Evolutionary conservation across 2,329 filamentous ascomycete genomes (phyloP).

Genomic region (Aspergillus terreus): DNA sequence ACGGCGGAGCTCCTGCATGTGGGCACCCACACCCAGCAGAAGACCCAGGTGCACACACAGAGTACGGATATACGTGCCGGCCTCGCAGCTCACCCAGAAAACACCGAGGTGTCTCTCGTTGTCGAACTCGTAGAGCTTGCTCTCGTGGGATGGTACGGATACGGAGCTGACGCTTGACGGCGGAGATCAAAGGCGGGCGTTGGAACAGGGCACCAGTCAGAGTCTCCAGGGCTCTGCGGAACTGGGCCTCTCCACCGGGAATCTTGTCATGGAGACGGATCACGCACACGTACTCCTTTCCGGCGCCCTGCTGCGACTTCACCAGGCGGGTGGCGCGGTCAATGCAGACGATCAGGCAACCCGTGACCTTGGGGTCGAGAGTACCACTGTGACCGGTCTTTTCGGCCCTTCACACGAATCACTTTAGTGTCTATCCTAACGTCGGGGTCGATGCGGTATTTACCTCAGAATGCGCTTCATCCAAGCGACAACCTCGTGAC

Average conservation of each 20-base stretch:
- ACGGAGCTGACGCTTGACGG: slow-evolving; percentile 97
- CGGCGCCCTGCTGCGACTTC: slow-evolving; percentile 97
- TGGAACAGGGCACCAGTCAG: slow-evolving; percentile 96
- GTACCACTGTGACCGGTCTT: slow-evolving; percentile 99
- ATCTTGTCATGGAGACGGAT: slow-evolving; percentile 94
- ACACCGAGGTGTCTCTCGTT: slow-evolving; percentile 96
- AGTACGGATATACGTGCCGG: slow-evolving; percentile 97
- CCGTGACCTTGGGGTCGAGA: slow-evolving; percentile 96
- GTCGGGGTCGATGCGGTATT: slow-evolving; percentile 12
- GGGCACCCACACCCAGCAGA: slow-evolving; percentile 76
- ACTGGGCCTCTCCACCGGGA: slow-evolving; percentile 86
- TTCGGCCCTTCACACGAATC: slow-evolving; percentile 60
- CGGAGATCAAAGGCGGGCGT: slow-evolving; percentile 92
- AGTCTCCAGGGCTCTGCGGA: slow-evolving; percentile 89
- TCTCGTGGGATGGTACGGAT: slow-evolving; percentile 97
- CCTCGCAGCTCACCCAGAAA: slow-evolving; percentile 99
- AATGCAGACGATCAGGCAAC: slow-evolving; percentile 90
- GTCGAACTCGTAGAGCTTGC: slow-evolving; percentile 94
- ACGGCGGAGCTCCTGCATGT: slow-evolving; percentile 97
- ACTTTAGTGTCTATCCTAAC: slow-evolving; percentile 18
- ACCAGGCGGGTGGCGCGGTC: slow-evolving; percentile 96
- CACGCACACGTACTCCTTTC: slow-evolving; percentile 98
- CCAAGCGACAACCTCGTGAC: slow-evolving; percentile 98
- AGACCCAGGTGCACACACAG: slow-evolving; percentile 90
- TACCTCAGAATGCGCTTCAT: slow-evolving; percentile 95